Base-by-base conservation (phyloP, 805 yeast genomes). In the Torulaspora quercuum region DNA sequence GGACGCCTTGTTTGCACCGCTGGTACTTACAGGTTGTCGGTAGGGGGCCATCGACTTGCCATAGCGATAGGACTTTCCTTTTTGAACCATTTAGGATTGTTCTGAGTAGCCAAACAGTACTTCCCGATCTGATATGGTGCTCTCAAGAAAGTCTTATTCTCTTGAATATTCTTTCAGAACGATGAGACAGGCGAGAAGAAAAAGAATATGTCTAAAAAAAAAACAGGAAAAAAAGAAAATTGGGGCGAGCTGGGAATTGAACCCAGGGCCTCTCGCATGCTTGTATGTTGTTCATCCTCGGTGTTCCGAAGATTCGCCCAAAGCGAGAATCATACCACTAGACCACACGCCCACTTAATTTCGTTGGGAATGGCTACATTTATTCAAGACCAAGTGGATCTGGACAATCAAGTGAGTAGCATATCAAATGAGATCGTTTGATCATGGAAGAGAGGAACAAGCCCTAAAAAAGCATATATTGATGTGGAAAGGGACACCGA, bases 251-350 rank as follows among this genome's bases (percentile, higher is more conserved):
- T 65, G 73, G 72, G 72, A 68, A 67, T 68, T 68, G 72, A 68
- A 68, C 72, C 72, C 73, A 65, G 72, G 73, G 71, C 73, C 72
- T 68, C 72, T 68, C 72, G 69, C 72, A 69, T 48, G 44, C 46
- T 49, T 42, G 35, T 33, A 25, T 25, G 30, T 33, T 25, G 32
- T 33, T 29, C 27, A 38, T 29, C 37, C 30, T 18, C 37, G 29
- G 42, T 38, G 8, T 23, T n/a, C 37, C 26, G 34, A 27, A 29
- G 31, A 33, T 31, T 46, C 43, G 48, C 62, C 62, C 62, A 59
- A 59, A 59, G 62, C 62, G 61, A 57, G 62, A 57, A 59, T 57
- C 62, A 57, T 59, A 59, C 64, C 64, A 59, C 64, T 59, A 59
- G 64, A 59, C 64, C 64, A 59, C 62, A 57, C 64, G 62, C 64